A percentile compares a stretch with the other conserved stretches of the same genome.
Evolutionary conservation across 176 grass and related monocot species (phyloP).

Genomic region (Eragrostis nindensis): DNA sequence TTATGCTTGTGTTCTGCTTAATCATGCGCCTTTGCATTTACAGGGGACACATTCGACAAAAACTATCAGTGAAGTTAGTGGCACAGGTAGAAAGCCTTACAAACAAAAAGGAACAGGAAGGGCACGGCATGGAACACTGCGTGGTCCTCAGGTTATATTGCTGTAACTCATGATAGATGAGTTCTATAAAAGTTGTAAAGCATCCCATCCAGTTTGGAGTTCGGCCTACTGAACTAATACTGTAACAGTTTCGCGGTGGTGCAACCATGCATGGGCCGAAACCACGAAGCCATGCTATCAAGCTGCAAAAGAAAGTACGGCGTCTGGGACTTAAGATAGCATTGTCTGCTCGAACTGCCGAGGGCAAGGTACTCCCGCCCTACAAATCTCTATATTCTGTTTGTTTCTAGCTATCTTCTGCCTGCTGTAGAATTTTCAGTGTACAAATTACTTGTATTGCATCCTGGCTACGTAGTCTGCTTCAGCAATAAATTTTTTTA

Average conservation of each 20-base stretch:
- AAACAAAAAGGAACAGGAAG: conserved; percentile 81
- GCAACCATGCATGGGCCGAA: conserved; percentile 91
- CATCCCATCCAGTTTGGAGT: not conserved
- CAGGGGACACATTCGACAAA: conserved; percentile 92
- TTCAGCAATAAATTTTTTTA: not conserved
- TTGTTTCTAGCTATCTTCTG: not conserved
- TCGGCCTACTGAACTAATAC: conserved; percentile 37
- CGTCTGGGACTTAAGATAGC: conserved; percentile 88
- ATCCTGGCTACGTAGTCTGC: not conserved
- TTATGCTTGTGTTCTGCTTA: not conserved
- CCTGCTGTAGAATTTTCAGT: conserved; percentile 2
- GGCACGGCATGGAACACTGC: conserved; percentile 81
- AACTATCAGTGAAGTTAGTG: conserved; percentile 87
- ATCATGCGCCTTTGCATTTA: conserved; percentile 23
- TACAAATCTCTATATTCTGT: conserved; percentile 1
- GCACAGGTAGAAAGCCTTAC: conserved; percentile 84
- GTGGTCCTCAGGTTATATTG: conserved; percentile 70
- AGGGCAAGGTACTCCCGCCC: conserved; percentile 68
- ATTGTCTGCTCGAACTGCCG: conserved; percentile 76
- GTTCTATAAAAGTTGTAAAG: conserved; percentile 11
- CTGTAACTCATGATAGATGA: conserved; percentile 7
- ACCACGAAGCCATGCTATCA: conserved; percentile 88
- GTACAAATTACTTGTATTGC: not conserved
- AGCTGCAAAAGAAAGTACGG: conserved; percentile 87
- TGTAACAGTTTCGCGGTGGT: conserved; percentile 78